phyloP scores from a whole-genome alignment of 164 flowering plant genomes.

The Tetracentron sinense region DNA sequence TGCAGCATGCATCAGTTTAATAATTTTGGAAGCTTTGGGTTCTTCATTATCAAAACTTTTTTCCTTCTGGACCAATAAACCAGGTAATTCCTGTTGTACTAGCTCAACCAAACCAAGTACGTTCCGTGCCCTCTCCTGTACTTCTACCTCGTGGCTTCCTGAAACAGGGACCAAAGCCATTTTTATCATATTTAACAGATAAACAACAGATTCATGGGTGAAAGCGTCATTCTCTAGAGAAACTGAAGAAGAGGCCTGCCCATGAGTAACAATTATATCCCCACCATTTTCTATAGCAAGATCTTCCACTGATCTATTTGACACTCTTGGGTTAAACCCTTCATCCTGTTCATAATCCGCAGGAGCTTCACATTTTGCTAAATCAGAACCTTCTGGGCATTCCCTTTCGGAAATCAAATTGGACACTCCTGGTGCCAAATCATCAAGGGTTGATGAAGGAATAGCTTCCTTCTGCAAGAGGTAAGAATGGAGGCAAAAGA shows the following conservation, averaged over 20 bases:
- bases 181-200: constrained; percentile 48
- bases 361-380: constrained; percentile 18
- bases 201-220: constrained; percentile 43
- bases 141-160: constrained; percentile 67
- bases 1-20: constrained; percentile 41
- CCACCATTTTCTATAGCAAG: constrained; percentile 15
- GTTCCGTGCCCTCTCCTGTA: constrained; percentile 72
- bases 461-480: constrained; percentile 24
- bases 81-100: constrained; percentile 39
- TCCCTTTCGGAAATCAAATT: constrained; percentile 20
- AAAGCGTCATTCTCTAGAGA: constrained; percentile 19
- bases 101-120: constrained; percentile 62
- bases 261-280: constrained; percentile 12
- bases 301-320: constrained; percentile 22
- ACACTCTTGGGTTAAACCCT: constrained; percentile 24
- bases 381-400: constrained; percentile 20
- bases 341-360: constrained; percentile 26
- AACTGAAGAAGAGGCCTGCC: constrained; percentile 21
- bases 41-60: constrained; percentile 22
- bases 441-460: constrained; percentile 22
- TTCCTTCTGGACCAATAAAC: constrained; percentile 26
- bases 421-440: constrained; percentile 19
- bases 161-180: constrained; percentile 53
- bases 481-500: constrained; percentile 51
- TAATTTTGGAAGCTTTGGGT: constrained; percentile 27